These are phyloP conservation scores for Neurospora terricola DNA, from an alignment of 495 filamentous ascomycete species.

Conservation along the genomic window DNA sequence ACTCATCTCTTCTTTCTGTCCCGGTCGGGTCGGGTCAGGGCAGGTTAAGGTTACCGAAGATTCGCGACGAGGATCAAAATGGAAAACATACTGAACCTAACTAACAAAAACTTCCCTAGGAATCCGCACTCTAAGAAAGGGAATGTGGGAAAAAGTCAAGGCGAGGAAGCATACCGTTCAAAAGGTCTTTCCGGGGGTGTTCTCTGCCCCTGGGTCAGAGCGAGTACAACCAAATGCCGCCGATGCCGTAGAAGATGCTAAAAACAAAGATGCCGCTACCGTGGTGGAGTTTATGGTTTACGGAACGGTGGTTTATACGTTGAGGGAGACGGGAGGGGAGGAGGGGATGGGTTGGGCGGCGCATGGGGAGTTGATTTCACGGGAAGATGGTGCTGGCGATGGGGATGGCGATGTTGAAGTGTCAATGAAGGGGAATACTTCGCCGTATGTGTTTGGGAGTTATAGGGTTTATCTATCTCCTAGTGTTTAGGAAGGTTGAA, in stretches of 20 bases:
- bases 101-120: conserved; percentile 3
- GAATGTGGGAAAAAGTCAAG: conserved; percentile 21
- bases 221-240: no score
- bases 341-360: conserved; percentile 12
- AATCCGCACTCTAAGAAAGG: conserved; percentile 9
- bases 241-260: no score
- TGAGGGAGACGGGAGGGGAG: conserved; percentile 6
- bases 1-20: no score
- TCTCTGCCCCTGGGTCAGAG: neutral
- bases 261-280: no score
- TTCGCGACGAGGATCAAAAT: no score
- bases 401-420: no score
- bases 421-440: neutral
- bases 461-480: neutral
- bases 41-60: no score
- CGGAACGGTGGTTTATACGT: conserved; percentile 16
- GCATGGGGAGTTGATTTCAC: conserved; percentile 2
- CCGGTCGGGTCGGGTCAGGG: no score
- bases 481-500: neutral
- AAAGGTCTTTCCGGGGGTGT: conserved; percentile 24
- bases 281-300: conserved; percentile 22
- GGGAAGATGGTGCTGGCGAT: no score
- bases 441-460: neutral
- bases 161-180: conserved; percentile 19
- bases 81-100: no score